A percentile compares a stretch with the other conserved stretches of the same genome.
phyloP scores from a whole-genome alignment of 164 flowering plant species.

The Magnolia changhungtana region DNA sequence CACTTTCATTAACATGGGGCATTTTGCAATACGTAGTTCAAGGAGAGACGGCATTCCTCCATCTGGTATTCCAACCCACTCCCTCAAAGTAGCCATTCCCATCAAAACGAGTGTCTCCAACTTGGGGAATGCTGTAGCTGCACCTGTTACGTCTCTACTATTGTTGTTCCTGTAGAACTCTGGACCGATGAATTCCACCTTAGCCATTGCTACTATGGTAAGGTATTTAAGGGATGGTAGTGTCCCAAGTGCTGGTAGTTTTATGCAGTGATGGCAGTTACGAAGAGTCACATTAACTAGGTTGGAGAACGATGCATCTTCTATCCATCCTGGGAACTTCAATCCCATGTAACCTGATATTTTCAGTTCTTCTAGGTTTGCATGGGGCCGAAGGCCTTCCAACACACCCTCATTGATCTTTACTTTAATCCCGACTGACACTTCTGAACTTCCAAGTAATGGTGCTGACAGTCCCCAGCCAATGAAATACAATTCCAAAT shows the following conservation, averaged over 20 bases:
- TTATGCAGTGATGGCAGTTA: not conserved
- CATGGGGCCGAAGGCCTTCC: slow-evolving; percentile 1
- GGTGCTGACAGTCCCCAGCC: no score
- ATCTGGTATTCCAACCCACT: not conserved
- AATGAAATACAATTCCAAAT: not conserved
- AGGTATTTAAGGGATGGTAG: slow-evolving; percentile 4
- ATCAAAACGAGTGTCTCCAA: not conserved
- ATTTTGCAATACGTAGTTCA: not conserved
- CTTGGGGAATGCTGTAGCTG: slow-evolving; percentile 1
- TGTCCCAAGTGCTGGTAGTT: slow-evolving; percentile 6
- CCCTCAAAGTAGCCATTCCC: not conserved
- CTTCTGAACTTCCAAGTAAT: not conserved
- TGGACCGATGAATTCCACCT: not conserved
- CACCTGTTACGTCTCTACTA: no score
- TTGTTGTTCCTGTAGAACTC: not conserved
- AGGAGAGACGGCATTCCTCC: not conserved
- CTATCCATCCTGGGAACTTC: slow-evolving; percentile 4
- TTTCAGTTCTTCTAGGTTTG: not conserved
- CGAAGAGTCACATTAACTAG: not conserved
- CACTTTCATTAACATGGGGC: not conserved
- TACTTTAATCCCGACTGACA: not conserved
- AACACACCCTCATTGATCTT: not conserved
- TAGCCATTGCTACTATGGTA: not conserved
- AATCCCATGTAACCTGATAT: not conserved
- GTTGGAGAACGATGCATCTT: not conserved